Evolutionary conservation across 2,329 filamentous ascomycete species (phyloP).

Genomic region (Rhynchosporium secalis): DNA sequence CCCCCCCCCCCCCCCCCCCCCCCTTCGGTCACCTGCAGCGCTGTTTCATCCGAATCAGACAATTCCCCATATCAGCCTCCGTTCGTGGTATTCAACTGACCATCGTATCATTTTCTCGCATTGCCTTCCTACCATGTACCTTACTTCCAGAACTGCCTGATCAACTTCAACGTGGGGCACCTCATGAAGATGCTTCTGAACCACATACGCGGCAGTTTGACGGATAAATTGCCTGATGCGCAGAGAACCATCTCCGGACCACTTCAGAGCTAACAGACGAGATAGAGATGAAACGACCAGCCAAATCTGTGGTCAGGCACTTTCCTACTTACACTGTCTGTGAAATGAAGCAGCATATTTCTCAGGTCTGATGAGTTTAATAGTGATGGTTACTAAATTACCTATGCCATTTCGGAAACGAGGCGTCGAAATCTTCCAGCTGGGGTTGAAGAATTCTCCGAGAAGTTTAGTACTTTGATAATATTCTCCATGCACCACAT

Average conservation of each 20-base stretch:
- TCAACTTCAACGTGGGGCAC: neutral
- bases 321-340: neutral
- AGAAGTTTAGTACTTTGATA: too few relatives aligned
- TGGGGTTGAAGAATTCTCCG: neutral
- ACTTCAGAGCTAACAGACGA: neutral
- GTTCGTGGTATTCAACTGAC: neutral
- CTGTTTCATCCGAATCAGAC: neutral
- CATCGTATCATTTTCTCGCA: neutral
- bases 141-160: constrained; percentile 6
- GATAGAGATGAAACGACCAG: neutral
- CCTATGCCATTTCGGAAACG: neutral
- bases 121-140: neutral
- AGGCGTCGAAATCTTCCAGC: neutral
- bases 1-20: too few relatives aligned
- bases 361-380: constrained; percentile 1
- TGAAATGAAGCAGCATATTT: neutral
- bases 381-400: neutral
- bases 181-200: neutral
- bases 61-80: constrained; percentile 6
- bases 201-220: constrained; percentile 6
- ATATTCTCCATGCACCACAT: too few relatives aligned
- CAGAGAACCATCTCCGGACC: neutral
- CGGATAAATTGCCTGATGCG: constrained; percentile 1
- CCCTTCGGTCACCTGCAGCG: neutral
- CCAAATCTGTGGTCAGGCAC: constrained; percentile 5